Base-by-base conservation (phyloP, 805 yeast genomes). In the Cyberlindnera xishuangbannaensis region DNA sequence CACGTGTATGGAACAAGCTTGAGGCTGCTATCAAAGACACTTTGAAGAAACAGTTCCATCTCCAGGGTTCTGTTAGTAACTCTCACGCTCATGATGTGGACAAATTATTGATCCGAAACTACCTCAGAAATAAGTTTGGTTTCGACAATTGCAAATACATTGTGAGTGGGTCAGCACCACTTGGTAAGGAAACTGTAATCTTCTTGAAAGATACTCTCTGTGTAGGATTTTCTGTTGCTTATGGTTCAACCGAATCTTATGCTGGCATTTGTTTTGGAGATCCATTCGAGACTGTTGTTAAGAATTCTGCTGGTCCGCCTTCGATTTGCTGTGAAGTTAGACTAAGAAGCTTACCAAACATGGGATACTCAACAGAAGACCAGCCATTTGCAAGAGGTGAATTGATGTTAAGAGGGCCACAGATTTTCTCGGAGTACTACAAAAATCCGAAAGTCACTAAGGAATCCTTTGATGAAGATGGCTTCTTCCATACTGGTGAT, bases 401-500 rank as follows among this genome's bases (percentile, higher is more conserved):
- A 50, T 48, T 80, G 17, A 64, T 73, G 53, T 43, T 79, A 21
- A 59, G 83, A 24, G 86, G 87, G 3, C 78, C 83, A 0, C 82
- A 74, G 44, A 55, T 78, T 16, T 76, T 78, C 50, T 37, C 48
- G 6, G 69, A 65, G 16, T 80, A 80, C 53, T 77, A 55, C 56
- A 71, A 73, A 51, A 71, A 69, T 38, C 64, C 61, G 5, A 66
- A 68, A 34, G 78, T 71, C 40, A 80, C 85, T 0, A 50, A 45
- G 13, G 69, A 67, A 33, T 66, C 69, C 2, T 47, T 79, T 28
- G 80, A 72, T 40, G 61, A 64, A 12, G 72, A 73, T 17, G 79
- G 78, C 10, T 78, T 81, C 80, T 78, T 74, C 53, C 59, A 67
- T 19, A 76, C 83, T 4, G 84, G 85, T 27, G 87, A 80, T 51